These are phyloP conservation scores for Phytophthora foliorum DNA, from an alignment of 352 stramenopile species.

Conservation along the genomic window DNA sequence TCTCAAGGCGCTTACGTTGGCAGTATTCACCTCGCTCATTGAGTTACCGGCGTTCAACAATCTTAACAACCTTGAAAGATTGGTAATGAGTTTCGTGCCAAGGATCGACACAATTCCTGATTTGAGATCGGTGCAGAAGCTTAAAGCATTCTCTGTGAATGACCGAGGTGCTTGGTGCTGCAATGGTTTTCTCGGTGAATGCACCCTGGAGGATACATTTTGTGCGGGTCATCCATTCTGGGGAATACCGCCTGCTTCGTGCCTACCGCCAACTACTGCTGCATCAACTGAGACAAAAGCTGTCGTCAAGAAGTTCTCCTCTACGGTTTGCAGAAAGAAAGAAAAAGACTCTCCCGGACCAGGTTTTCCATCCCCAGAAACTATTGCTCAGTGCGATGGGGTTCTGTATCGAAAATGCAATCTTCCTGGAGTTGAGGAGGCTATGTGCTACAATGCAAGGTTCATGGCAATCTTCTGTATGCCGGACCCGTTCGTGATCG, in stretches of 20 bases:
- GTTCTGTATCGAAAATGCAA: conserved; percentile 37
- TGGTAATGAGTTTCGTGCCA: conserved; percentile 14
- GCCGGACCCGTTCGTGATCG: conserved; percentile 24
- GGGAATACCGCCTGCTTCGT: conserved; percentile 6
- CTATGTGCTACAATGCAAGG: conserved; percentile 36
- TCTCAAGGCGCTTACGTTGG: conserved; percentile 32
- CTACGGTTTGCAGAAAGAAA: conserved; percentile 17
- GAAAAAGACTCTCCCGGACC: background rate
- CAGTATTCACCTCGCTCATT: conserved; percentile 2
- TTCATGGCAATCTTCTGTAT: conserved; percentile 39
- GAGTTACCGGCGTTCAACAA: conserved; percentile 22
- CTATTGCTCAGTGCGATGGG: conserved; percentile 35
- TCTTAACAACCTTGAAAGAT: conserved; percentile 25
- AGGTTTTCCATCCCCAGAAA: conserved; percentile 7
- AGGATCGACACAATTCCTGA: conserved; percentile 19
- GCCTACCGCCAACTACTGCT: background rate
- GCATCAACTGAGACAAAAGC: background rate
- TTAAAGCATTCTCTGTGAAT: conserved; percentile 14
- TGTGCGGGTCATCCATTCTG: conserved; percentile 9
- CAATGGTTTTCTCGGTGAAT: conserved; percentile 38
- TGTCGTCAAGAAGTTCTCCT: conserved; percentile 15
- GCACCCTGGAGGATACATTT: conserved; percentile 14
- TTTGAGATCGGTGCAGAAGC: conserved; percentile 15
- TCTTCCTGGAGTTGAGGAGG: background rate
- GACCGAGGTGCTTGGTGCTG: conserved; percentile 28